Evolutionary conservation across 75 land plant species (phyloP), one percentile per base, ranked within the genome.

Genomic region (Picea glauca): DNA sequence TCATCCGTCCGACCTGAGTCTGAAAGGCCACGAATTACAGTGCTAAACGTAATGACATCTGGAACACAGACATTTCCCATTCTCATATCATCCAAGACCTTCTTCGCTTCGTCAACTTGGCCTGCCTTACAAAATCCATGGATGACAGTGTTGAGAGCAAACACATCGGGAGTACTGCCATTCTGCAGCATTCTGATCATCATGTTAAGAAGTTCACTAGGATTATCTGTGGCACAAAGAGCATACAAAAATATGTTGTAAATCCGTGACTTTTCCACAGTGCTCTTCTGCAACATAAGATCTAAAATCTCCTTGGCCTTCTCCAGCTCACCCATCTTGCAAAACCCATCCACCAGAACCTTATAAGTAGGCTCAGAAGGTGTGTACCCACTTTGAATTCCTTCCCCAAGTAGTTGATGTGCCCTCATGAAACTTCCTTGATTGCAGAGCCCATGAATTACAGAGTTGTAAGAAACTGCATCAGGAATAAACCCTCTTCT

Each of bases 121-220:
- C 88, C 86, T 60, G 80, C 77, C 79, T 86, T 89, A 85, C 96
- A 93, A 58, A 93, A 85, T 13, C 90, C 93, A 81, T 89, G 81
- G 20, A 89, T 65, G 35, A 91, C 82, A 57, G 93, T 91, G 38
- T 91, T 91, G 3, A 93, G 89, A 0, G 91, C 82, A 21, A 93
- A 43, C n/a, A 87, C 80, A 83, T 93, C 93, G 54, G 89, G 89
- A 38, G 83, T 81, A 76, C 86, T 81, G 31, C 83, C 80, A 7
- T 76, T 81, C 80, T 89, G 85, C 79, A 90, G 81, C 91, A 88
- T 90, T 13, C 17, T 76, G 32, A 85, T 80, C 66, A 93, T 83
- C 3, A 77, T 77, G 76, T 91, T 87, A 7, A 89, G 75, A 63
- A 89, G 89, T 82, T 89, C 91, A 74, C 84, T 82, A 35, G 93